phyloP scores from a whole-genome alignment of 371 early-diverging fungal species.

The Chytridium lagenaria region DNA sequence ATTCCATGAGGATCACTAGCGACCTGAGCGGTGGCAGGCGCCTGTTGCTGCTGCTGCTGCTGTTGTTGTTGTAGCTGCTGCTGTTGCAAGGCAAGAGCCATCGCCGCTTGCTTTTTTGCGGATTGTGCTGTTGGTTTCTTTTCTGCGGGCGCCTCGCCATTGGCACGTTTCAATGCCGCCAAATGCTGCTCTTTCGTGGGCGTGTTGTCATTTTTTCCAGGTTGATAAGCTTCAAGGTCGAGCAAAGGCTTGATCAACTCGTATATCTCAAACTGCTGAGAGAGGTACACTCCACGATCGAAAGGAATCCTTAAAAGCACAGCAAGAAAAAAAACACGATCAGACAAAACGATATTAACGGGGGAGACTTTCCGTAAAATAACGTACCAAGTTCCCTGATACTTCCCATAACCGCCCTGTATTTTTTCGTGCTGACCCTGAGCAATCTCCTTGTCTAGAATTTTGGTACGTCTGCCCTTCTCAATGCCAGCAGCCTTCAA shows the following conservation, averaged over 20 bases:
- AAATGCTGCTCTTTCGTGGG: conserved; percentile 62
- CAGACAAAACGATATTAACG: not conserved
- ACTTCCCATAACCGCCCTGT: conserved; percentile 94
- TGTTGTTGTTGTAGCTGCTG: too few species aligned
- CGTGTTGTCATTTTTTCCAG: conserved; percentile 44
- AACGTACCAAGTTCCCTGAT: conserved; percentile 60
- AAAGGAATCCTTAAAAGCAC: conserved; percentile 75
- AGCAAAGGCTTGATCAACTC: conserved; percentile 47
- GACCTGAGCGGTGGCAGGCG: not conserved
- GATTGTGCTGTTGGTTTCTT: not conserved
- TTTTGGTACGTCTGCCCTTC: conserved; percentile 85
- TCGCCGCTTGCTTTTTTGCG: not conserved
- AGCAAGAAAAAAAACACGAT: too few species aligned
- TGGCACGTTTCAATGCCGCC: conserved; percentile 3
- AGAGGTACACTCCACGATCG: conserved; percentile 76
- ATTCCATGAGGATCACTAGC: not conserved
- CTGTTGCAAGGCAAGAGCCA: not conserved
- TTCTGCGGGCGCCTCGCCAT: not conserved
- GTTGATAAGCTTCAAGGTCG: conserved; percentile 47
- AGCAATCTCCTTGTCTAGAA: conserved; percentile 85
- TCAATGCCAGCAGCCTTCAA: conserved; percentile 92
- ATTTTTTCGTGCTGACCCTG: conserved; percentile 86
- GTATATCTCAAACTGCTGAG: conserved; percentile 54
- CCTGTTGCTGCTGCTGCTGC: too few species aligned
- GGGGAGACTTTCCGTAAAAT: too few species aligned